phyloP scores from a whole-genome alignment of 2,329 filamentous ascomycete species.

The Fusarium ambrosium region DNA sequence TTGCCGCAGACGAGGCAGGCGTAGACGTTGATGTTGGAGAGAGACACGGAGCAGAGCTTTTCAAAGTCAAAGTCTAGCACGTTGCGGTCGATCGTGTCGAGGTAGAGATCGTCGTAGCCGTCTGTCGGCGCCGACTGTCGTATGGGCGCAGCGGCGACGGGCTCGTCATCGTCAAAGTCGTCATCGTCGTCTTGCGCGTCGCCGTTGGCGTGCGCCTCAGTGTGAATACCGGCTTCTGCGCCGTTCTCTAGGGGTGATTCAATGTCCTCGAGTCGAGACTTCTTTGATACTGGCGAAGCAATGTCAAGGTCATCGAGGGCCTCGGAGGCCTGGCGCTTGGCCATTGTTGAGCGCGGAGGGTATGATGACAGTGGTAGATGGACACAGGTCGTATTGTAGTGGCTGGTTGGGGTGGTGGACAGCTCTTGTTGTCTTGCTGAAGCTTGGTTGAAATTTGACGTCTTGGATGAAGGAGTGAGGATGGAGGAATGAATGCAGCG shows the following conservation, averaged over 20 bases:
- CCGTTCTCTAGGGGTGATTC: slow-evolving; percentile 55
- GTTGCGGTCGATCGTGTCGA: slow-evolving; percentile 94
- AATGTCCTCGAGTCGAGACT: slow-evolving; percentile 65
- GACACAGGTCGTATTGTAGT: neutral
- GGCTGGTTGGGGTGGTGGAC: neutral
- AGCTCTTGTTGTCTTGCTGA: neutral
- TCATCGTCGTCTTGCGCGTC: slow-evolving; percentile 51
- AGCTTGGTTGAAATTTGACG: slow-evolving; percentile 29
- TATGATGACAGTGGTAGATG: neutral
- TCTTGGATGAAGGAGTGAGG: slow-evolving; percentile 35
- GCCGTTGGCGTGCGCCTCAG: slow-evolving; percentile 50
- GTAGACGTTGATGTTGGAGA: slow-evolving; percentile 99
- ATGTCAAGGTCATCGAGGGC: slow-evolving; percentile 70
- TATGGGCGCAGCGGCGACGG: slow-evolving; percentile 51
- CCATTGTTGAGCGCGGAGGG: slow-evolving; percentile 49
- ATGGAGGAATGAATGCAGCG: slow-evolving; percentile 15
- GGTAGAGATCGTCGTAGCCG: slow-evolving; percentile 95
- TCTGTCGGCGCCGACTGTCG: slow-evolving; percentile 81
- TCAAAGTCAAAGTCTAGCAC: slow-evolving; percentile 99
- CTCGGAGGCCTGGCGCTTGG: slow-evolving; percentile 72
- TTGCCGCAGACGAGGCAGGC: slow-evolving; percentile 97
- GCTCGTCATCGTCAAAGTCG: slow-evolving; percentile 58
- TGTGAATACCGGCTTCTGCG: slow-evolving; percentile 40
- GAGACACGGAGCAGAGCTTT: slow-evolving; percentile 94
- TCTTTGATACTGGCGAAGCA: slow-evolving; percentile 72